These are phyloP conservation scores for Alternaria sp. DNA, from an alignment of 2,329 filamentous ascomycete species.

Conservation along the genomic window DNA sequence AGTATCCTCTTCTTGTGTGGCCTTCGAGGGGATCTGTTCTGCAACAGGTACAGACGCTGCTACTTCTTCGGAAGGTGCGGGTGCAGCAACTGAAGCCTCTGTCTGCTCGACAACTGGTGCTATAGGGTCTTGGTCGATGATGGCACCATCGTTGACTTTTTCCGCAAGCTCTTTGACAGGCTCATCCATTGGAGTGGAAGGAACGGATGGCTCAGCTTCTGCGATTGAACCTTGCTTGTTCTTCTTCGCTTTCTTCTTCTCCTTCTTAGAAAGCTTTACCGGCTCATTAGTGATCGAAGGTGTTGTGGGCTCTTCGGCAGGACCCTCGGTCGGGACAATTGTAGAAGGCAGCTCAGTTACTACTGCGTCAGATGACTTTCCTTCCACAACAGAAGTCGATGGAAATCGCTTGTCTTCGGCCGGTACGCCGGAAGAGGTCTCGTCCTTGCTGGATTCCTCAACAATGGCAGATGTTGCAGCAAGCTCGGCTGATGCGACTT, in stretches of 20 bases:
- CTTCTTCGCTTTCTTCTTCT: conserved; percentile 25
- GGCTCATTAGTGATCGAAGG: conserved; percentile 5
- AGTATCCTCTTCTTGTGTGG: conserved; percentile 15
- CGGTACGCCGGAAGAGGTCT: not conserved
- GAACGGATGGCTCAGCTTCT: conserved; percentile 15
- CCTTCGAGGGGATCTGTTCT: conserved; percentile 1
- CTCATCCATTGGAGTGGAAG: conserved; percentile 15
- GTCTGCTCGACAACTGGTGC: not conserved
- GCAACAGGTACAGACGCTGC: not conserved
- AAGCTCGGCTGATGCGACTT: not conserved
- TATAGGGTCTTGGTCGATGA: not conserved
- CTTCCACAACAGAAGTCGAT: not conserved
- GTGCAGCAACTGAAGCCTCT: not conserved
- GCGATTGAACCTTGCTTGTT: conserved; percentile 23
- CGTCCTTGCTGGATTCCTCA: not conserved
- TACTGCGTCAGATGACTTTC: not conserved
- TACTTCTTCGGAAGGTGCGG: not conserved
- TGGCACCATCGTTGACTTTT: not conserved
- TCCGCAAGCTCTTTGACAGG: conserved; percentile 7
- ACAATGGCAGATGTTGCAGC: not conserved
- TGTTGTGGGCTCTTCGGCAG: not conserved
- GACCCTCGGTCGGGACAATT: not conserved
- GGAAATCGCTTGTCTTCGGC: not conserved
- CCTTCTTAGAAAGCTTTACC: conserved; percentile 26
- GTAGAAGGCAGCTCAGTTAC: not conserved